Conservation (phyloP, 495 filamentous ascomycete species). For the Hypoxylon subgilvum region DNA sequence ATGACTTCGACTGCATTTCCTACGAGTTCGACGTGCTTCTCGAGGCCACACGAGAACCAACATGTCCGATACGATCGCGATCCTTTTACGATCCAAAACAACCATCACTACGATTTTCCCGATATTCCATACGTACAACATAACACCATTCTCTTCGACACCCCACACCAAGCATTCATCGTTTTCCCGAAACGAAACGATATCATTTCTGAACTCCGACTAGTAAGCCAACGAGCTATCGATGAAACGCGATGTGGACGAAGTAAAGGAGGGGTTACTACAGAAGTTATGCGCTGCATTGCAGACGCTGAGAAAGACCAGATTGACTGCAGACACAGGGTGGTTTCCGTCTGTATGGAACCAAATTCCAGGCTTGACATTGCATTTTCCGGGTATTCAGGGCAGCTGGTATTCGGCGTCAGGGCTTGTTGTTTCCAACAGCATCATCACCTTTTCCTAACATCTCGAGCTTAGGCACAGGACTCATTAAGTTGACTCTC, state of each 20-base stretch:
- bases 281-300: constrained; percentile 12
- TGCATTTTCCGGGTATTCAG: constrained; percentile 24
- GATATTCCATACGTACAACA: constrained; percentile 12
- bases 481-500: constrained; percentile 34
- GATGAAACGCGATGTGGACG: constrained; percentile 14
- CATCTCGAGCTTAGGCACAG: constrained; percentile 18
- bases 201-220: not conserved
- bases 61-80: constrained; percentile 30
- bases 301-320: constrained; percentile 28
- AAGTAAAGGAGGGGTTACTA: constrained; percentile 5
- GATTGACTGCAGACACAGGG: constrained; percentile 34
- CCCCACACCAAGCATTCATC: not conserved
- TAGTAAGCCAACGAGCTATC: constrained; percentile 1
- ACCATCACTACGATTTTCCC: constrained; percentile 19
- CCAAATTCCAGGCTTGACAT: constrained; percentile 17
- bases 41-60: constrained; percentile 20
- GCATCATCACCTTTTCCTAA: constrained; percentile 11
- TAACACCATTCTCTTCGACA: constrained; percentile 4
- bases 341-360: constrained; percentile 6
- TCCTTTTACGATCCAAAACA: constrained; percentile 27
- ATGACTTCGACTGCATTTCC: constrained; percentile 20
- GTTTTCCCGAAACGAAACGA: not conserved
- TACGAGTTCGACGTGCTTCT: constrained; percentile 31
- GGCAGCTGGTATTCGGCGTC: constrained; percentile 24
- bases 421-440: constrained; percentile 25